Conservation (phyloP, 2,329 filamentous ascomycete genomes). For the Fusarium falciforme region DNA sequence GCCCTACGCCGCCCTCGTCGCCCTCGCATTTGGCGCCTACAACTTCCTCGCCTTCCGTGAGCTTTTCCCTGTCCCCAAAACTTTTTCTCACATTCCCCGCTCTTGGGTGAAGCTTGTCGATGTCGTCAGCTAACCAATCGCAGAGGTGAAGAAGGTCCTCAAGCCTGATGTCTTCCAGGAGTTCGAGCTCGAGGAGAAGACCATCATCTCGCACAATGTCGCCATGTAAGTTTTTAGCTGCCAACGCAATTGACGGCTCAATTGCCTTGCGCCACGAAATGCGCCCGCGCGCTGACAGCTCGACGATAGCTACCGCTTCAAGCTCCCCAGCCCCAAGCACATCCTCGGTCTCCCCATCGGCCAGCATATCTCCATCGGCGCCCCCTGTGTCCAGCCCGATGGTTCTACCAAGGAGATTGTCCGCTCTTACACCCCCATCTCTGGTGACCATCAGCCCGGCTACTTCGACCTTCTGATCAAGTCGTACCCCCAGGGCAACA, state of each 20-base stretch:
- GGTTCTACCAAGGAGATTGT: conserved; percentile 85
- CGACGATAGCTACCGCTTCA: conserved; percentile 83
- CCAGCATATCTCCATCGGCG: conserved; percentile 97
- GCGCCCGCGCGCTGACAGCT: conserved; percentile 1
- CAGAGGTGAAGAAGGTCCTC: conserved; percentile 83
- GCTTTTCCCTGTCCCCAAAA: conserved; percentile 48
- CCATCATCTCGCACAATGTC: conserved; percentile 95
- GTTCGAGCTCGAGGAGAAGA: conserved; percentile 95
- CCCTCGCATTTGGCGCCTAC: conserved; percentile 73
- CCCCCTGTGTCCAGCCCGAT: conserved; percentile 73
- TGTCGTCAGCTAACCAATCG: conserved; percentile 22
- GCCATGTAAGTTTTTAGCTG: conserved; percentile 75
- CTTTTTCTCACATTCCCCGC: neutral
- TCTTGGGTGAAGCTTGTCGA: conserved; percentile 1
- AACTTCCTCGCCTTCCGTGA: conserved; percentile 80
- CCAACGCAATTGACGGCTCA: neutral
- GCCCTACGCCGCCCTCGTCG: conserved; percentile 75
- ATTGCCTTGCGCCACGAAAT: conserved; percentile 11
- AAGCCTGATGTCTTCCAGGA: conserved; percentile 91
- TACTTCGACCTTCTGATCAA: conserved; percentile 98
- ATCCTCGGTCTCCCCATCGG: conserved; percentile 97
- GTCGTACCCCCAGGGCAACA: conserved; percentile 97
- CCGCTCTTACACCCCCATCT: conserved; percentile 92
- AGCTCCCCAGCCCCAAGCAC: conserved; percentile 78
- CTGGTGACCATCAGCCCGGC: conserved; percentile 87